phyloP scores from a whole-genome alignment of 1,284 basidiomycete genomes.

The Exobasidium cylindrosporum region DNA sequence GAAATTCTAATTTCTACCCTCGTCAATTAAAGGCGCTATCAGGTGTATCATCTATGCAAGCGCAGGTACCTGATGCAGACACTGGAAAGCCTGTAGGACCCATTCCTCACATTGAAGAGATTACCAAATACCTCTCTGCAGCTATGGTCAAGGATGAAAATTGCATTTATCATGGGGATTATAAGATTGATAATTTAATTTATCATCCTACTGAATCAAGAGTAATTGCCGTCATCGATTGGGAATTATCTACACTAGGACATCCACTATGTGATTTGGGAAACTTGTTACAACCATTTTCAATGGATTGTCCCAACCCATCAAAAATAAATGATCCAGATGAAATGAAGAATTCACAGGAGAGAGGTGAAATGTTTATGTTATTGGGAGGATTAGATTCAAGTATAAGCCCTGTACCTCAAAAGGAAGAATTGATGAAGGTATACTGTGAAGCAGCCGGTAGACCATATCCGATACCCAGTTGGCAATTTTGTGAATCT shows the following conservation, averaged over 20 bases:
- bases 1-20: conserved; percentile 77
- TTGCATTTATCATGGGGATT: conserved; percentile 85
- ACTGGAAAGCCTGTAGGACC: conserved; percentile 60
- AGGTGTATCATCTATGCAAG: conserved; percentile 71
- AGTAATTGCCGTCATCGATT: conserved; percentile 91
- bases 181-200: conserved; percentile 91
- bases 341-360: conserved; percentile 14
- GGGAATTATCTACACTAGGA: conserved; percentile 80
- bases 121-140: conserved; percentile 72
- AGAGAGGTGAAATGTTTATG: conserved; percentile 29
- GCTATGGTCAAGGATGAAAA: conserved; percentile 69
- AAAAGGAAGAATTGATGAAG: conserved; percentile 70
- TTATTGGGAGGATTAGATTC: conserved; percentile 57
- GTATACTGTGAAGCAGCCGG: conserved; percentile 68
- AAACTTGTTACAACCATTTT: conserved; percentile 73
- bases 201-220: conserved; percentile 87
- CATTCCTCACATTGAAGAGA: conserved; percentile 70
- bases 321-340: conserved; percentile 19
- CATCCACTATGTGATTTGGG: conserved; percentile 77
- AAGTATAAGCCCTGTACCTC: conserved; percentile 60
- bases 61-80: conserved; percentile 66
- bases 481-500: conserved; percentile 74
- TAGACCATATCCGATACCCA: conserved; percentile 68
- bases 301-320: conserved; percentile 20
- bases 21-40: conserved; percentile 83